phyloP scores from a whole-genome alignment of 805 yeast species.

The Lipomyces spencermartinsiae region DNA sequence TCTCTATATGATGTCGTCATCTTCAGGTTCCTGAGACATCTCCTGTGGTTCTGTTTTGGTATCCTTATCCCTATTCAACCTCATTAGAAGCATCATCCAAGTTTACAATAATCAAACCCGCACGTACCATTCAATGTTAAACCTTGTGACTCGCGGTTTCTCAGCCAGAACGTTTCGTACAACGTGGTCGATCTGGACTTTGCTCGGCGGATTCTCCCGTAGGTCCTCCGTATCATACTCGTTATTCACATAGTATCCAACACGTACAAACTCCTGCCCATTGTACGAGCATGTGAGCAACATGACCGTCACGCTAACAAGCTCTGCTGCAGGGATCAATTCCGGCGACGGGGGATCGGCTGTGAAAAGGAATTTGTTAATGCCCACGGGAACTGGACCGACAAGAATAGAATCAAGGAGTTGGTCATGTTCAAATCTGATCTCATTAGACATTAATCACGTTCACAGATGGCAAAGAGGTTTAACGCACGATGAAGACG shows the following conservation, averaged over 20 bases:
- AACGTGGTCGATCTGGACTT: conserved; percentile 51
- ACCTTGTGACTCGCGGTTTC: conserved; percentile 95
- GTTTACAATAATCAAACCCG: background rate
- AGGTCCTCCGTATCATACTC: conserved; percentile 94
- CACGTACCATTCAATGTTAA: conserved; percentile 85
- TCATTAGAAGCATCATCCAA: background rate
- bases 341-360: conserved; percentile 99
- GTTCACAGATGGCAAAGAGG: background rate
- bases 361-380: conserved; percentile 86
- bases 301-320: conserved; percentile 94
- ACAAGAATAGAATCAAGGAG: conserved; percentile 95
- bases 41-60: conserved; percentile 34
- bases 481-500: conserved; percentile 70
- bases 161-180: conserved; percentile 94
- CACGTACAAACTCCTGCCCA: conserved; percentile 93
- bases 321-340: conserved; percentile 91
- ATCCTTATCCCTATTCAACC: conserved; percentile 20
- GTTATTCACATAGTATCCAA: conserved; percentile 96
- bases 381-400: conserved; percentile 98
- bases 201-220: conserved; percentile 57
- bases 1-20: conserved; percentile 24
- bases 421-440: conserved; percentile 85
- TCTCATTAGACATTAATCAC: background rate
- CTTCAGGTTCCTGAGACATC: conserved; percentile 39
- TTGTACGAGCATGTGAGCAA: conserved; percentile 90